phyloP scores from a whole-genome alignment of 2,329 filamentous ascomycete genomes.

The Lasiodiplodia theobromae region DNA sequence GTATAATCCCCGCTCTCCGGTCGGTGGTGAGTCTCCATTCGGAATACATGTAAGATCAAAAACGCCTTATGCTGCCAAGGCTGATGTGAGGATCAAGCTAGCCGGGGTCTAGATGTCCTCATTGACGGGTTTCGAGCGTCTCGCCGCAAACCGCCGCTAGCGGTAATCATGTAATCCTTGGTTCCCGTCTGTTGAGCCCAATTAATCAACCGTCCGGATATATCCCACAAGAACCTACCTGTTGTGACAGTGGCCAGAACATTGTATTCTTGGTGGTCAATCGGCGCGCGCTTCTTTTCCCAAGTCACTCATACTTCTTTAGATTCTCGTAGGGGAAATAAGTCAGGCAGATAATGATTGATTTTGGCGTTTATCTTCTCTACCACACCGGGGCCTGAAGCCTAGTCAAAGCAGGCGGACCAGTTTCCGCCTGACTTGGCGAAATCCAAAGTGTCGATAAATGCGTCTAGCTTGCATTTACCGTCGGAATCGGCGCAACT shows the following conservation, averaged over 20 bases:
- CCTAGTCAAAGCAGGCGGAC: slow-evolving; percentile 63
- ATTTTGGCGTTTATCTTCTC: not conserved
- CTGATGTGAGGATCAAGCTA: not conserved
- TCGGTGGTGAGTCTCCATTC: not conserved
- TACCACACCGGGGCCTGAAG: not conserved
- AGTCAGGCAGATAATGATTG: not conserved
- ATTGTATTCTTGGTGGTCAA: not conserved
- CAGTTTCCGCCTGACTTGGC: slow-evolving; percentile 75
- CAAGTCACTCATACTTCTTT: not conserved
- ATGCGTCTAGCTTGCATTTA: slow-evolving; percentile 72
- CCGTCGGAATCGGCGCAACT: slow-evolving; percentile 75
- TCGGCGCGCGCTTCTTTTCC: not conserved
- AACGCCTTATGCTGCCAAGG: not conserved
- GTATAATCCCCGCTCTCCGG: not conserved
- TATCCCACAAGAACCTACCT: not conserved
- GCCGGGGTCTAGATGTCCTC: not conserved
- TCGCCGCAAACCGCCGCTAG: not conserved
- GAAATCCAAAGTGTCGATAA: slow-evolving; percentile 79
- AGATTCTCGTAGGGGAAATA: not conserved
- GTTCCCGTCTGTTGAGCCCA: not conserved
- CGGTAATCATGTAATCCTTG: not conserved
- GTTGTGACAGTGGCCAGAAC: not conserved
- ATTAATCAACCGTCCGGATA: not conserved
- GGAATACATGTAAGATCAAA: not conserved
- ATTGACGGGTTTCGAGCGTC: not conserved